Conservation (phyloP, 2,329 filamentous ascomycete species). For the Trichoderma sp. region DNA sequence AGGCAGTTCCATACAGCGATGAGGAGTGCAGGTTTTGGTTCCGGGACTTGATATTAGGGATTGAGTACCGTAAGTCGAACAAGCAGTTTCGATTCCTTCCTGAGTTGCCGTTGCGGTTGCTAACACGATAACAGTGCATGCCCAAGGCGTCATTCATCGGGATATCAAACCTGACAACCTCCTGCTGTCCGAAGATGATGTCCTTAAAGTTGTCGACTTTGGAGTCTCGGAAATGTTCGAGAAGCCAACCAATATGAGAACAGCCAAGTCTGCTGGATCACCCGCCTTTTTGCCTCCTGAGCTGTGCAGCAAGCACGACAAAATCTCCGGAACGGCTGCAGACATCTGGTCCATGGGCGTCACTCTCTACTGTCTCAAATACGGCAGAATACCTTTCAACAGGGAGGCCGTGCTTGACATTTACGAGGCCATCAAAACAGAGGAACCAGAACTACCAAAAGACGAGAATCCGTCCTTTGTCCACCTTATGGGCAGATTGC, state of each 20-base stretch:
- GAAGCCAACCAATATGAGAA: conserved; percentile 79
- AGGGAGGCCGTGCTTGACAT: conserved; percentile 75
- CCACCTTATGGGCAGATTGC: conserved; percentile 68
- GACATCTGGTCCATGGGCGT: conserved; percentile 99
- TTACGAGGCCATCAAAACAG: conserved; percentile 80
- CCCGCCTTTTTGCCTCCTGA: conserved; percentile 94
- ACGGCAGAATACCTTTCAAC: conserved; percentile 85
- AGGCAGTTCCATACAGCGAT: conserved; percentile 75
- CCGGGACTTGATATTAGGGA: conserved; percentile 86
- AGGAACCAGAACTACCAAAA: conserved; percentile 59
- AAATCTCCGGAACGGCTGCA: conserved; percentile 82
- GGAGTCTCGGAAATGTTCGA: conserved; percentile 99
- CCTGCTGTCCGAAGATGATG: conserved; percentile 80
- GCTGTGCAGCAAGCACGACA: conserved; percentile 81
- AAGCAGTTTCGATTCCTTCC: background rate
- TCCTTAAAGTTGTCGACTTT: conserved; percentile 97
- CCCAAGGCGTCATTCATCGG: conserved; percentile 89
- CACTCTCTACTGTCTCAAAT: conserved; percentile 87
- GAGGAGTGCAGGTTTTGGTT: conserved; percentile 90
- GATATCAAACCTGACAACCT: conserved; percentile 99
- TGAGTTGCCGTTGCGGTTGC: background rate
- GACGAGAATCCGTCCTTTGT: conserved; percentile 66
- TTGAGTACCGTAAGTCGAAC: conserved; percentile 74
- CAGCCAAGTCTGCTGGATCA: conserved; percentile 87
- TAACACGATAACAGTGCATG: conserved; percentile 61